phyloP scores from a whole-genome alignment of 208 protist species.

The Acanthamoeba polyphaga region DNA sequence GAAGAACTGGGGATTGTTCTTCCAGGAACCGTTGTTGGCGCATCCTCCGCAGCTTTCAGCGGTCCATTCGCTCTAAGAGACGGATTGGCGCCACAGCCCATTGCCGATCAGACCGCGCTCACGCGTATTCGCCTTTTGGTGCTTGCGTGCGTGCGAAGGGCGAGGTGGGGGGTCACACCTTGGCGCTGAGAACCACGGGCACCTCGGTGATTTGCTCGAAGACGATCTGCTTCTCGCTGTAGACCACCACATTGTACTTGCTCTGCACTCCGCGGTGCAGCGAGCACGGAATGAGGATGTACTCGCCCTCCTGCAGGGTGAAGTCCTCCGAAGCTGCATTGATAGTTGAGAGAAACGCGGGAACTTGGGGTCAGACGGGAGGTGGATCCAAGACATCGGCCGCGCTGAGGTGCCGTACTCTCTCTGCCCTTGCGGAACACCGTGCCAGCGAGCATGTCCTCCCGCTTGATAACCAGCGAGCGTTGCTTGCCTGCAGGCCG shows the following conservation, averaged over 20 bases:
- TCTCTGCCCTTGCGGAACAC: conserved; percentile 63
- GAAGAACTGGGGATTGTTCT: conserved; percentile 58
- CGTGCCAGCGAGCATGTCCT: not conserved
- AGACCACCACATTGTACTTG: conserved; percentile 45
- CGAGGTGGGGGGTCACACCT: not conserved
- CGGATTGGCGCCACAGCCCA: not conserved
- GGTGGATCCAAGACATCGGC: not conserved
- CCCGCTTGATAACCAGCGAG: not conserved
- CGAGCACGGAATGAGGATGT: conserved; percentile 58
- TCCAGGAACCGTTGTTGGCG: conserved; percentile 60
- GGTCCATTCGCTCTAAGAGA: conserved; percentile 40
- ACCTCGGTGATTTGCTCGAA: conserved; percentile 52
- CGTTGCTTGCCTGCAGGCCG: not conserved
- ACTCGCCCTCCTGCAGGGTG: conserved; percentile 57
- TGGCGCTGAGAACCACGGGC: not conserved
- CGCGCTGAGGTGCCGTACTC: not conserved
- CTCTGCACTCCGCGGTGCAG: conserved; percentile 51
- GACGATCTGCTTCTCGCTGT: conserved; percentile 61
- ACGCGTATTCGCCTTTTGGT: not conserved
- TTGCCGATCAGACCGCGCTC: not conserved
- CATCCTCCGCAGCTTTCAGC: conserved; percentile 45
- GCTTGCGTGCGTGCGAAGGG: not conserved
- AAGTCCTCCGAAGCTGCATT: conserved; percentile 56
- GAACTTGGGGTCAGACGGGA: not conserved
- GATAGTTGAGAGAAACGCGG: too few species aligned